These are phyloP conservation scores for Talaromyces rugulosus DNA, from an alignment of 2,329 filamentous ascomycete species.

Conservation along the genomic window DNA sequence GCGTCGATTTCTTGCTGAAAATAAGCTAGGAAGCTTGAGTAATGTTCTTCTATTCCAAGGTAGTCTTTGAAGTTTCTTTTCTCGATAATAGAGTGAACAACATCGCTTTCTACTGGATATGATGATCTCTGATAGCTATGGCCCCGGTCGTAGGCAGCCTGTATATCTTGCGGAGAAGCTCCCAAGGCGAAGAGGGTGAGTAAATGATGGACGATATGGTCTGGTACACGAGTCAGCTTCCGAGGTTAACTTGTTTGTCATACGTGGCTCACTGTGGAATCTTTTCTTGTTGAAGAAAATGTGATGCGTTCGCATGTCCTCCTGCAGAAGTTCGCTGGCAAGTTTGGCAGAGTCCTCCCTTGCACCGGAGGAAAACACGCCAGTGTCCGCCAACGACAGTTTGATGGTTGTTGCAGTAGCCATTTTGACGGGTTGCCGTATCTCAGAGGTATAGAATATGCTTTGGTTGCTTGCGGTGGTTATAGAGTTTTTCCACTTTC, in stretches of 20 bases:
- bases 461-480: background rate
- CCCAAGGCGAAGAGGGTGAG: slow-evolving; percentile 73
- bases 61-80: slow-evolving; percentile 54
- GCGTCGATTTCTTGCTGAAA: slow-evolving; percentile 69
- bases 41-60: slow-evolving; percentile 62
- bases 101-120: slow-evolving; percentile 43
- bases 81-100: slow-evolving; percentile 55
- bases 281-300: slow-evolving; percentile 73
- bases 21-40: slow-evolving; percentile 70
- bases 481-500: background rate
- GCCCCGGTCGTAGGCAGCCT: slow-evolving; percentile 63
- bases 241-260: background rate
- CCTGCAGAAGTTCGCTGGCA: slow-evolving; percentile 66
- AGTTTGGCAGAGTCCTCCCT: slow-evolving; percentile 58
- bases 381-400: slow-evolving; percentile 40
- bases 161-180: slow-evolving; percentile 57
- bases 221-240: slow-evolving; percentile 18
- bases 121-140: slow-evolving; percentile 60
- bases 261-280: slow-evolving; percentile 59
- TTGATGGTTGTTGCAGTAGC: slow-evolving; percentile 46
- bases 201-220: slow-evolving; percentile 77
- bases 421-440: slow-evolving; percentile 30
- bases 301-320: slow-evolving; percentile 69
- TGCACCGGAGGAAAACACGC: slow-evolving; percentile 44
- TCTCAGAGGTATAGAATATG: background rate